phyloP scores from a whole-genome alignment of 305 asterid species.

The Rubia peregrina region DNA sequence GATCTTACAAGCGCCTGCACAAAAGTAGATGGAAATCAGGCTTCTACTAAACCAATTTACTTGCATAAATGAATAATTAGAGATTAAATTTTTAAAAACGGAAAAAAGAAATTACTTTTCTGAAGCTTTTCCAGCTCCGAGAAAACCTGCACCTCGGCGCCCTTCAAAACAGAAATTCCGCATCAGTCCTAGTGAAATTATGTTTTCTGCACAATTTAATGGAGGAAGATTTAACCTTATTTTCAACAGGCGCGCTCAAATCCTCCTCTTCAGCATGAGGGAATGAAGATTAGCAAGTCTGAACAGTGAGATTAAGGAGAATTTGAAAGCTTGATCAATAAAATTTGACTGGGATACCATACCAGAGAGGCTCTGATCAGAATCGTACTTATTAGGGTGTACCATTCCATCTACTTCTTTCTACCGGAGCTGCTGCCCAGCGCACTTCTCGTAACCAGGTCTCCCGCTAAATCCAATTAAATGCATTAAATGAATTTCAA shows the following conservation, averaged over 20 bases:
- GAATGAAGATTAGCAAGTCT: neutral
- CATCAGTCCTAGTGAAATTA: neutral
- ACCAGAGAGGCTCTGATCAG: slow-evolving; percentile 13
- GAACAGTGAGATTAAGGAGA: neutral
- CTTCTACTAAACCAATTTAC: neutral
- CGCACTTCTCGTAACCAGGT: neutral
- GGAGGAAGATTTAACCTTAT: slow-evolving; percentile 5
- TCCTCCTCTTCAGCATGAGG: slow-evolving; percentile 13
- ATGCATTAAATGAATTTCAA: no score
- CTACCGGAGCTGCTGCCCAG: neutral
- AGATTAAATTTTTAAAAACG: neutral
- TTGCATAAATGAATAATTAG: neutral
- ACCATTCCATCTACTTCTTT: neutral
- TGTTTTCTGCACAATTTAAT: neutral
- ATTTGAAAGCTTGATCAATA: neutral
- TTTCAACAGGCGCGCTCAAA: slow-evolving; percentile 7
- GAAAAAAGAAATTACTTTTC: slow-evolving; percentile 30
- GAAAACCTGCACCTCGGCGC: slow-evolving; percentile 35
- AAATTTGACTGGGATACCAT: neutral
- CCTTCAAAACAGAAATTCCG: slow-evolving; percentile 30
- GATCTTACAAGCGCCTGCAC: slow-evolving; percentile 23
- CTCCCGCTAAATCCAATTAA: neutral
- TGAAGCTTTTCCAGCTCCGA: slow-evolving; percentile 55
- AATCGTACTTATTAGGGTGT: neutral
- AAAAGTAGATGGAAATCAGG: neutral